A percentile compares a stretch with the other conserved stretches of the same genome.
Conservation (phyloP, 1,139 yeast genomes). For the Blastobotrys niveus region DNA sequence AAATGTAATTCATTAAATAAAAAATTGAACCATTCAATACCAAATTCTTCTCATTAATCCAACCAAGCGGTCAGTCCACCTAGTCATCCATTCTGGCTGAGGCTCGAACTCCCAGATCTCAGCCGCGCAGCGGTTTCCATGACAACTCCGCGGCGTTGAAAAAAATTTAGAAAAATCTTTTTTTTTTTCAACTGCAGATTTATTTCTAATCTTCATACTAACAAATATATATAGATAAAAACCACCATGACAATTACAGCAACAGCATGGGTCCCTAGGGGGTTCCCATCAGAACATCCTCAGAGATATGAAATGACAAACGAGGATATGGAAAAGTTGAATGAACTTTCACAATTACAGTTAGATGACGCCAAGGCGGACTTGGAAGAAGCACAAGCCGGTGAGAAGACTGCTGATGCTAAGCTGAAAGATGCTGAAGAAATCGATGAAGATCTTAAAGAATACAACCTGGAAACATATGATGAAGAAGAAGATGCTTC, state of each 20-base stretch:
- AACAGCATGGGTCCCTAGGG: slow-evolving; percentile 94
- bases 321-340: slow-evolving; percentile 87
- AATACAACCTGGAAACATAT: slow-evolving; percentile 78
- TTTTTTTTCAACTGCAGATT: background rate
- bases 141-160: slow-evolving; percentile 2
- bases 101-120: background rate
- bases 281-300: slow-evolving; percentile 90
- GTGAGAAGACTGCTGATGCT: slow-evolving; percentile 15
- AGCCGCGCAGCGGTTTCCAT: slow-evolving; percentile 3
- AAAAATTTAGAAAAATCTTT: slow-evolving; percentile 1
- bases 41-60: no score
- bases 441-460: slow-evolving; percentile 65
- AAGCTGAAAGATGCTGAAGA: slow-evolving; percentile 27
- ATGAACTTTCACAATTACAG: slow-evolving; percentile 77
- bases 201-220: background rate
- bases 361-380: slow-evolving; percentile 36
- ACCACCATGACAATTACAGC: slow-evolving; percentile 68
- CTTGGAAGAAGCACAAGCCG: slow-evolving; percentile 17
- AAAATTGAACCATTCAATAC: no score
- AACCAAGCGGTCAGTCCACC: no score
- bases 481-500: slow-evolving; percentile 60
- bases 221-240: background rate
- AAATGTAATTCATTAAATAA: no score
- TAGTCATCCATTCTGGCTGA: no score
- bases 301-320: slow-evolving; percentile 83